Percentiles rank a stretch among this genome's conserved stretches.
phyloP scores from a whole-genome alignment of 1,139 yeast species.

The Yamadazyma buinensis region DNA sequence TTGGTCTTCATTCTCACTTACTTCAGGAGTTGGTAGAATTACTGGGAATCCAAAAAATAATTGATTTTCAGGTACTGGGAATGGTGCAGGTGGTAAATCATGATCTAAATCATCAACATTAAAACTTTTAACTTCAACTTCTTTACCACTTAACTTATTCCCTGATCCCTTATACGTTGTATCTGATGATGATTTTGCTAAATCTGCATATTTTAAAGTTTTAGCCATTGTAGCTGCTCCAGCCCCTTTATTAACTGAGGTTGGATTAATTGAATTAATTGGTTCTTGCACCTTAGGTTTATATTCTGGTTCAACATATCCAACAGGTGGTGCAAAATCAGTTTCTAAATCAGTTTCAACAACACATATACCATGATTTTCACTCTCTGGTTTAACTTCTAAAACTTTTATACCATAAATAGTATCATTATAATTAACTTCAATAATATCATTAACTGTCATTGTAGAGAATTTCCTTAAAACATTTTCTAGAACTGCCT shows the following conservation, averaged over 20 bases:
- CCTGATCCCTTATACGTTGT: conserved; percentile 60
- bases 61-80: conserved; percentile 77
- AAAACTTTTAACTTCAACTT: conserved; percentile 20
- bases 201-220: conserved; percentile 63
- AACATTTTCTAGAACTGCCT: conserved; percentile 92
- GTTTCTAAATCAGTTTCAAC: conserved; percentile 96
- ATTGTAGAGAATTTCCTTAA: conserved; percentile 85
- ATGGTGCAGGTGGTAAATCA: conserved; percentile 64
- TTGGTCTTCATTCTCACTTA: conserved; percentile 22
- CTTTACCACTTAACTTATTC: conserved; percentile 67
- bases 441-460: conserved; percentile 81
- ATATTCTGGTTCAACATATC: conserved; percentile 88
- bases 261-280: conserved; percentile 28
- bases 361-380: conserved; percentile 72
- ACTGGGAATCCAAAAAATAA: conserved; percentile 92
- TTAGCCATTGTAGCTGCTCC: conserved; percentile 79
- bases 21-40: conserved; percentile 59
- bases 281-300: conserved; percentile 36
- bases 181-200: conserved; percentile 38
- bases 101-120: conserved; percentile 42
- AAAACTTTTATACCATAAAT: conserved; percentile 78
- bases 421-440: conserved; percentile 78
- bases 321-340: conserved; percentile 98
- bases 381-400: conserved; percentile 79
- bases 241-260: conserved; percentile 35